A percentile compares a stretch with the other conserved stretches of the same genome.
Evolutionary conservation across 495 filamentous ascomycete species (phyloP).

Genomic region (Pyrenula massariospora): DNA sequence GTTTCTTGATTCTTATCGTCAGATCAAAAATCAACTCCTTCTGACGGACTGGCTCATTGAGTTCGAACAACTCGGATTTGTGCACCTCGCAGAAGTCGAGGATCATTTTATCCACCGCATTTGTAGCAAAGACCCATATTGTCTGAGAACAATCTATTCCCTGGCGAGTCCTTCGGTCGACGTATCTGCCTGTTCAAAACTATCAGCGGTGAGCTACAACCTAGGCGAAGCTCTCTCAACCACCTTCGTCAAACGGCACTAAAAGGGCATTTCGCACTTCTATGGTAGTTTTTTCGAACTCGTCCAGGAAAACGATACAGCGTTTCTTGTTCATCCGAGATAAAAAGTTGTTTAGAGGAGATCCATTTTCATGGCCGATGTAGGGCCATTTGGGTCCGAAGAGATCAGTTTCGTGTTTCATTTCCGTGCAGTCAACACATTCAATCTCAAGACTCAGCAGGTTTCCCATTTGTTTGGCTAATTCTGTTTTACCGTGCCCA

Average conservation of each 20-base stretch:
- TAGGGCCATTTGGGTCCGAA: conserved; percentile 32
- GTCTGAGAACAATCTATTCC: conserved; percentile 38
- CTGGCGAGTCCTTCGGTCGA: conserved; percentile 29
- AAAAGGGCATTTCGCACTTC: conserved; percentile 30
- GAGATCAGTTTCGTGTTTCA: conserved; percentile 25
- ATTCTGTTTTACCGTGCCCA: conserved; percentile 42
- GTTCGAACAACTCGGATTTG: conserved; percentile 9
- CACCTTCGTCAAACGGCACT: conserved; percentile 31
- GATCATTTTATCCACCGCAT: conserved; percentile 29
- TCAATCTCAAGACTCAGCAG: conserved; percentile 23
- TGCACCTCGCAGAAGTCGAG: conserved; percentile 19
- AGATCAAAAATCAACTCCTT: too few relatives aligned
- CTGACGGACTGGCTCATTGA: too few relatives aligned
- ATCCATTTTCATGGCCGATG: conserved; percentile 21
- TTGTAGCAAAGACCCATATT: conserved; percentile 46
- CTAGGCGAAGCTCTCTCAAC: too few relatives aligned
- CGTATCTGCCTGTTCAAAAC: conserved; percentile 29
- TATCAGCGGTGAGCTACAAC: too few relatives aligned
- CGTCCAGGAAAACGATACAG: conserved; percentile 42
- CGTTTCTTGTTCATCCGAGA: conserved; percentile 23
- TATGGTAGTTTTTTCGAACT: conserved; percentile 43
- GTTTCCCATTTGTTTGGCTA: conserved; percentile 28
- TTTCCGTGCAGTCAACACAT: conserved; percentile 30
- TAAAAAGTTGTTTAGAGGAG: conserved; percentile 41
- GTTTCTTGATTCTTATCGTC: too few relatives aligned